Conservation (phyloP, 75 land plant species). For the Picea glauca region DNA sequence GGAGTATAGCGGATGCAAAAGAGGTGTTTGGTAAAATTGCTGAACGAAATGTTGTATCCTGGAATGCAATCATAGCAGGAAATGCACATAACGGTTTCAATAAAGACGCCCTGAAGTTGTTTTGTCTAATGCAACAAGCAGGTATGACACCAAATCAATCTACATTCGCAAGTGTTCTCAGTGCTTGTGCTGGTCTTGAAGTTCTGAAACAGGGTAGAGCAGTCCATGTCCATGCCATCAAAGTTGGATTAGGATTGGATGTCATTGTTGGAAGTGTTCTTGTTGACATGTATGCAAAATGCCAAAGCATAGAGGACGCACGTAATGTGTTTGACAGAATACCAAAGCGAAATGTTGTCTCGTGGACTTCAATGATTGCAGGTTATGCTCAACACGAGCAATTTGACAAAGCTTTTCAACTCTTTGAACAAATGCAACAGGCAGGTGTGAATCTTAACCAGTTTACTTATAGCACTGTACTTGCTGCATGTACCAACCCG, state of each 20-base stretch:
- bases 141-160: constrained; percentile 27
- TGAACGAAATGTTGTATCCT: constrained; percentile 42
- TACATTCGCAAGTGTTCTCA: constrained; percentile 50
- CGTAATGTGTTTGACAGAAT: constrained; percentile 33
- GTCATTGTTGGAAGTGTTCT: constrained; percentile 55
- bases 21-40: constrained; percentile 45
- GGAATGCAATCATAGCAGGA: constrained; percentile 59
- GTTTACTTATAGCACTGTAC: no score
- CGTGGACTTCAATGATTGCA: constrained; percentile 65
- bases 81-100: constrained; percentile 25
- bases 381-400: constrained; percentile 12
- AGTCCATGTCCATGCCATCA: constrained; percentile 38
- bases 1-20: constrained; percentile 26
- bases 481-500: no score
- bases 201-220: constrained; percentile 33
- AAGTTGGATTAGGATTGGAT: constrained; percentile 29
- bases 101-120: constrained; percentile 32
- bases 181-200: constrained; percentile 51
- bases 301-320: constrained; percentile 42
- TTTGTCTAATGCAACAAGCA: constrained; percentile 38
- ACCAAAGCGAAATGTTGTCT: constrained; percentile 39
- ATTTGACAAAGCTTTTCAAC: no score
- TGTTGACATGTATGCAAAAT: constrained; percentile 72
- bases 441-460: no score
- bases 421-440: no score